phyloP scores from a whole-genome alignment of 1,284 basidiomycete genomes.

The Cutaneotrichosporon sp. region DNA sequence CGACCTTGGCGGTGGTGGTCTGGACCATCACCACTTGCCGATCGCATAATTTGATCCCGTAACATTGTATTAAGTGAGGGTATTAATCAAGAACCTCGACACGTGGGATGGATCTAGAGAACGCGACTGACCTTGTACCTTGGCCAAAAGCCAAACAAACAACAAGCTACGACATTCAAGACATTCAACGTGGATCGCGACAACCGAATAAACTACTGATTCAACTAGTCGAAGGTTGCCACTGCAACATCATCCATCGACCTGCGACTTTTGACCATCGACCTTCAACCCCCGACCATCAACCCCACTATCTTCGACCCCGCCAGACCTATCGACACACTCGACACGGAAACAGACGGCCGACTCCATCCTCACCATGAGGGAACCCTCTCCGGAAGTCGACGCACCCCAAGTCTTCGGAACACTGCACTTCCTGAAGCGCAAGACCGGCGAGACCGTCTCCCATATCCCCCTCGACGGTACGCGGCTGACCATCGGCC shows the following conservation, averaged over 20 bases:
- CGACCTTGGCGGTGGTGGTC: too few species aligned
- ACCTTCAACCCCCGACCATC: too few species aligned
- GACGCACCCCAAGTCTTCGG: slow-evolving; percentile 28
- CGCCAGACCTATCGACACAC: background rate
- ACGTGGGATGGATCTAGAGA: background rate
- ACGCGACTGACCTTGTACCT: slow-evolving; percentile 1
- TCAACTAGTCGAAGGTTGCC: too few species aligned
- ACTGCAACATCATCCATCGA: background rate
- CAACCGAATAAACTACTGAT: too few species aligned
- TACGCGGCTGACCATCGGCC: slow-evolving; percentile 42
- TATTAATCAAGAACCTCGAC: background rate
- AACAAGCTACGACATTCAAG: background rate
- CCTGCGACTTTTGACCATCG: background rate
- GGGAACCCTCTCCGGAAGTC: slow-evolving; percentile 13
- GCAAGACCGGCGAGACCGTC: slow-evolving; percentile 35
- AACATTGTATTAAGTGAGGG: background rate
- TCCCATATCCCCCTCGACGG: slow-evolving; percentile 41
- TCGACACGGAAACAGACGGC: background rate
- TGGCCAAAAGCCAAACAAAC: background rate
- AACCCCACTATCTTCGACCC: background rate
- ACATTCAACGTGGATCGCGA: too few species aligned
- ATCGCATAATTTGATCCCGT: background rate
- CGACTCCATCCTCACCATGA: slow-evolving; percentile 7
- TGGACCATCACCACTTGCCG: too few species aligned
- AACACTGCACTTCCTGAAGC: slow-evolving; percentile 34